phyloP scores from a whole-genome alignment of 495 filamentous ascomycete genomes.

The Penicillium fimorum region DNA sequence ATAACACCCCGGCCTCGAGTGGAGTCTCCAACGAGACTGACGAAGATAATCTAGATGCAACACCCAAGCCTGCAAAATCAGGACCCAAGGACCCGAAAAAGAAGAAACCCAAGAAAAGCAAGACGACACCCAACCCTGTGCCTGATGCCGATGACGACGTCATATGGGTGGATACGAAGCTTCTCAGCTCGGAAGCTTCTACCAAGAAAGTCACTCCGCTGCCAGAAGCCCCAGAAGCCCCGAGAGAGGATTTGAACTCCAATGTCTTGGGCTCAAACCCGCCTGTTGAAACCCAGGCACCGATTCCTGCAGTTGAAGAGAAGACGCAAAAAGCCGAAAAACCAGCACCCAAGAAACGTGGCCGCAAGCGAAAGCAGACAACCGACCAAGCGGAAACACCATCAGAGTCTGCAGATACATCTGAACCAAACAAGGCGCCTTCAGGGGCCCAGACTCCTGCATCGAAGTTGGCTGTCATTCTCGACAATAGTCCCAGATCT shows the following conservation, averaged over 20 bases:
- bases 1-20: background rate
- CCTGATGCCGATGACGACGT: conserved; percentile 36
- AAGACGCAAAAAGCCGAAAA: conserved; percentile 9
- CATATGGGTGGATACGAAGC: conserved; percentile 39
- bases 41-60: conserved; percentile 5
- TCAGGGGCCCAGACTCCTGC: background rate
- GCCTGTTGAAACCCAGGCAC: background rate
- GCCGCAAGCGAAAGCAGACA: conserved; percentile 45
- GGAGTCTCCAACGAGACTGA: conserved; percentile 11
- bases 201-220: conserved; percentile 1
- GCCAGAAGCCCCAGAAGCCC: background rate
- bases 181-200: conserved; percentile 9
- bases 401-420: background rate
- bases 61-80: conserved; percentile 9
- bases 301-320: background rate
- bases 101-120: conserved; percentile 42
- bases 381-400: conserved; percentile 19
- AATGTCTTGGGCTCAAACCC: background rate
- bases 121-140: conserved; percentile 34
- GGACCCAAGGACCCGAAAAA: conserved; percentile 32
- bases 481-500: conserved; percentile 2
- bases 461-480: background rate
- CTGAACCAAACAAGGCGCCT: background rate
- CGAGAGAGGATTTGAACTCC: background rate
- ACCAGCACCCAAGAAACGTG: conserved; percentile 42